Percentiles rank a stretch among this genome's conserved stretches.
Evolutionary conservation across 1,284 basidiomycete genomes (phyloP).

Genomic region (Blastosporella zonata): DNA sequence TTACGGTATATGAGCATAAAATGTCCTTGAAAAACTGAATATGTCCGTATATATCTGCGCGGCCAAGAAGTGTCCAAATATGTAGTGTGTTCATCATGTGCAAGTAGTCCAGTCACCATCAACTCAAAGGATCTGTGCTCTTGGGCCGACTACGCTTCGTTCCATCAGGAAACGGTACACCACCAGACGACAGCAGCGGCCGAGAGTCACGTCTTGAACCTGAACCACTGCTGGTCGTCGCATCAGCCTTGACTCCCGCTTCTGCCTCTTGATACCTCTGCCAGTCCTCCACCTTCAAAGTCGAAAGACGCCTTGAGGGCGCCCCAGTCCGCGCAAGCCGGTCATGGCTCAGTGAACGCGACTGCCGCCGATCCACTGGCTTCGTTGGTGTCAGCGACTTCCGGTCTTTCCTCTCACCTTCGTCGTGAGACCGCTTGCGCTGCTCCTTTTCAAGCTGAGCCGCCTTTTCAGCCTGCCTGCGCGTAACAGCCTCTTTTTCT

Average conservation of each 20-base stretch:
- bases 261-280: slow-evolving; percentile 62
- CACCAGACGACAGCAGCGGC: slow-evolving; percentile 25
- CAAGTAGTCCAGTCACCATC: slow-evolving; percentile 1
- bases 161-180: slow-evolving; percentile 49
- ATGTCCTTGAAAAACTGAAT: slow-evolving; percentile 13
- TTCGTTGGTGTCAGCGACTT: slow-evolving; percentile 26
- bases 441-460: slow-evolving; percentile 53
- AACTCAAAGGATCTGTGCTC: slow-evolving; percentile 15
- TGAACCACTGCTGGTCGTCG: slow-evolving; percentile 18
- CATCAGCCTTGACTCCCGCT: slow-evolving; percentile 22
- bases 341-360: slow-evolving; percentile 56
- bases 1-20: slow-evolving; percentile 4
- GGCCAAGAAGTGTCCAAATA: slow-evolving; percentile 3
- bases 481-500: slow-evolving; percentile 67
- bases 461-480: slow-evolving; percentile 68
- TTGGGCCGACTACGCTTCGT: slow-evolving; percentile 10
- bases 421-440: slow-evolving; percentile 43
- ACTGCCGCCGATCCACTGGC: slow-evolving; percentile 37
- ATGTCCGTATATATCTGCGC: neutral
- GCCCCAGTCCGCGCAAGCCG: slow-evolving; percentile 45
- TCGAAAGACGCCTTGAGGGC: slow-evolving; percentile 63
- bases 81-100: slow-evolving; percentile 5
- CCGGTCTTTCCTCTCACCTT: slow-evolving; percentile 29
- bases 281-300: slow-evolving; percentile 81
- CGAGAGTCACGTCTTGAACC: slow-evolving; percentile 35